Conservation (phyloP, 331 rosid species). For the Rosa hybrid region DNA sequence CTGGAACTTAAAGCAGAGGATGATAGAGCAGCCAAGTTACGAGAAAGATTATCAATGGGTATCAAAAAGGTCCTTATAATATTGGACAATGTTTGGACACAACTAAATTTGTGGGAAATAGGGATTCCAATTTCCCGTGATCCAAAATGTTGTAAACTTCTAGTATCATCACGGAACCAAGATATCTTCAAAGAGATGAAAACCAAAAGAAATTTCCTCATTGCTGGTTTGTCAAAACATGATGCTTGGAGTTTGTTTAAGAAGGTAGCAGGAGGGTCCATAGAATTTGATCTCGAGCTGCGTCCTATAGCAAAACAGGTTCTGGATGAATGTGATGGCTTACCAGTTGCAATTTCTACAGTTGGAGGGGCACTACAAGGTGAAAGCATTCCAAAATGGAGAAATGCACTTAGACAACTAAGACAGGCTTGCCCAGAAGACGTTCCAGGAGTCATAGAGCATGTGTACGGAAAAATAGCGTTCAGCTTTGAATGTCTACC, state of each 20-base stretch:
- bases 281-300: conserved; percentile 3
- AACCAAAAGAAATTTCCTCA: conserved; percentile 15
- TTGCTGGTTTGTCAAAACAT: neutral
- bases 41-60: neutral
- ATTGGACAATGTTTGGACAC: conserved; percentile 38
- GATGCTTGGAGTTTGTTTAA: conserved; percentile 21
- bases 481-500: conserved; percentile 11
- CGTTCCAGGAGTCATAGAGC: neutral
- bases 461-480: neutral
- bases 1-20: neutral
- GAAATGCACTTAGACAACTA: conserved; percentile 7
- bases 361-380: conserved; percentile 15
- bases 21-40: neutral
- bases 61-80: conserved; percentile 24
- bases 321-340: conserved; percentile 2
- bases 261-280: conserved; percentile 2
- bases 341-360: conserved; percentile 7
- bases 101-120: conserved; percentile 19
- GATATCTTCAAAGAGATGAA: conserved; percentile 22
- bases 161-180: conserved; percentile 34
- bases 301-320: neutral
- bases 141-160: conserved; percentile 25
- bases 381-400: conserved; percentile 8
- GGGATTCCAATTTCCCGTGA: conserved; percentile 26
- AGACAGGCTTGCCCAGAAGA: neutral